These are phyloP conservation scores for Colletotrichum spinosum DNA, from an alignment of 2,329 filamentous ascomycete species.

Conservation along the genomic window DNA sequence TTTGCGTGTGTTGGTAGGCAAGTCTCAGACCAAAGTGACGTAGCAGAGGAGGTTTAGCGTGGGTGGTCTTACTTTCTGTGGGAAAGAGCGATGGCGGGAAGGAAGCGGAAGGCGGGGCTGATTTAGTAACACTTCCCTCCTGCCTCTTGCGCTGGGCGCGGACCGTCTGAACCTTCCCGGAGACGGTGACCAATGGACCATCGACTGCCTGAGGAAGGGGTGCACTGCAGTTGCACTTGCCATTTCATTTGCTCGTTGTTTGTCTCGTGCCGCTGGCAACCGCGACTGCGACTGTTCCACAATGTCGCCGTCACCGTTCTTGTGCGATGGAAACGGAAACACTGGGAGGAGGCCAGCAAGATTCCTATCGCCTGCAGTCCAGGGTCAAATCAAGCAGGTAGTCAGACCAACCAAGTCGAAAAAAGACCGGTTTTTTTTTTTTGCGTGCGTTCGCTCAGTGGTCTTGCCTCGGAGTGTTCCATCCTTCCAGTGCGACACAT, in stretches of 20 bases:
- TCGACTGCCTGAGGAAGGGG: background rate
- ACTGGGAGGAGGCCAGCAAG: background rate
- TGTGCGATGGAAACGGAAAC: background rate
- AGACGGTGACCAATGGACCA: conserved; percentile 8
- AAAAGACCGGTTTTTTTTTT: too few relatives aligned
- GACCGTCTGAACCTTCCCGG: background rate
- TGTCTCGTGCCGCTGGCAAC: too few relatives aligned
- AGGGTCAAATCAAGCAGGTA: background rate
- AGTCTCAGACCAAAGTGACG: conserved; percentile 4
- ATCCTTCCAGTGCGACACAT: too few relatives aligned
- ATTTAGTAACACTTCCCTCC: conserved; percentile 22
- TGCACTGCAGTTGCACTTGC: background rate
- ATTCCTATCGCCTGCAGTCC: background rate
- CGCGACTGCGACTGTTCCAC: background rate
- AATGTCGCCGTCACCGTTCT: background rate
- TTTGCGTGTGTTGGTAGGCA: background rate
- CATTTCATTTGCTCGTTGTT: too few relatives aligned
- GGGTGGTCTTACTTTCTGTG: background rate
- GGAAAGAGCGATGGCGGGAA: conserved; percentile 10
- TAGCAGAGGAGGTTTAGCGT: conserved; percentile 4
- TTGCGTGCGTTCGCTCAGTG: too few relatives aligned
- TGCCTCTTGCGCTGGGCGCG: background rate
- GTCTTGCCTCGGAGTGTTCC: too few relatives aligned
- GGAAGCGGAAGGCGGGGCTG: conserved; percentile 17
- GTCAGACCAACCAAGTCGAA: too few relatives aligned